These are phyloP conservation scores for Thinopyrum elongatum DNA, from an alignment of 176 grass and related monocot genomes.

Conservation along the genomic window DNA sequence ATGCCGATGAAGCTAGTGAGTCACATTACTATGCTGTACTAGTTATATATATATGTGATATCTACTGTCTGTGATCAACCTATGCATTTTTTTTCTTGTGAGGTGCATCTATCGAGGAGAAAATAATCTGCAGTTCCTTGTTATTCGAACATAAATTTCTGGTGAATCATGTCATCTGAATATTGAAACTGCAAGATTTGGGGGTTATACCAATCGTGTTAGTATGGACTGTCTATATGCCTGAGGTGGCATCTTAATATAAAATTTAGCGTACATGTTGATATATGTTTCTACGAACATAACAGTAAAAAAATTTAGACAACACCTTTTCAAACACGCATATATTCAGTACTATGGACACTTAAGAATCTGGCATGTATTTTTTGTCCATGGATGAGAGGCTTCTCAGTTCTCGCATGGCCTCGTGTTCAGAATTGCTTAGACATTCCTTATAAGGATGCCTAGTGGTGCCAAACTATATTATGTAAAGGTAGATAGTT, in stretches of 20 bases:
- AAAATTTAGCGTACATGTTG: not conserved
- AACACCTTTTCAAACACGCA: not conserved
- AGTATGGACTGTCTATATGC: not conserved
- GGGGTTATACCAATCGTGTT: not conserved
- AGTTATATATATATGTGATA: not conserved
- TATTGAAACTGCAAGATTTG: constrained; percentile 1
- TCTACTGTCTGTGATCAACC: not conserved
- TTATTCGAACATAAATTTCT: not conserved
- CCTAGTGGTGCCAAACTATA: not conserved
- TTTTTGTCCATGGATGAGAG: not conserved
- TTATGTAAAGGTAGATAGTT: constrained; percentile 1
- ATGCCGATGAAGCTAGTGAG: not conserved
- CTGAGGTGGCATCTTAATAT: constrained; percentile 11
- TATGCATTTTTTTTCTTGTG: not conserved
- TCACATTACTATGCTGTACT: not conserved
- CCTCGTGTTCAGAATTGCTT: not conserved
- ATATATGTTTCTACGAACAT: not conserved
- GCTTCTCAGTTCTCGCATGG: not conserved
- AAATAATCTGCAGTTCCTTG: constrained; percentile 10
- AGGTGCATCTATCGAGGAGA: not conserved
- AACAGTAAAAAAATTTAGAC: not conserved
- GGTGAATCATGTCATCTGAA: not conserved
- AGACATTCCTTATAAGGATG: not conserved
- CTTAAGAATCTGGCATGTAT: not conserved
- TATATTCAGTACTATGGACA: not conserved